Percentiles rank a stretch among this genome's conserved stretches.
Conservation (phyloP, 164 flowering plant genomes). For the Buxus sempervirens region DNA sequence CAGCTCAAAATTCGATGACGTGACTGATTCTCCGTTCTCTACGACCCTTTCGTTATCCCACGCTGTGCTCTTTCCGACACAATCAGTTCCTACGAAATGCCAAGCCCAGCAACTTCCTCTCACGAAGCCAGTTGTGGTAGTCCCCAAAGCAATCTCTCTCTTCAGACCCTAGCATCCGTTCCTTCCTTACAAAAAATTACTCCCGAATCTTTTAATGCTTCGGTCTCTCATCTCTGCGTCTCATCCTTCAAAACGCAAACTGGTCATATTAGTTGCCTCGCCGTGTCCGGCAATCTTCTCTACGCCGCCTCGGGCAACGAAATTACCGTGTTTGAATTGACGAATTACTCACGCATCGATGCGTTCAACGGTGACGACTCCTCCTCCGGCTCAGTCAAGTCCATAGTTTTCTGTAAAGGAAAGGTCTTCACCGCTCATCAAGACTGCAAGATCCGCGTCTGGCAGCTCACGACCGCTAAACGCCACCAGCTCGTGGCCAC, state of each 20-base stretch:
- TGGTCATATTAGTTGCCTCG: constrained; percentile 36
- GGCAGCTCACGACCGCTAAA: constrained; percentile 36
- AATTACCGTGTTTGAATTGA: constrained; percentile 56
- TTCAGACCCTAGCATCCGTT: constrained; percentile 56
- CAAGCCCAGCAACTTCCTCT: constrained; percentile 17
- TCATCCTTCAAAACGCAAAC: constrained; percentile 30
- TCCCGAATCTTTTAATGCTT: constrained; percentile 20
- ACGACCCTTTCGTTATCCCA: not conserved
- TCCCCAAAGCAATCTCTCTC: constrained; percentile 50
- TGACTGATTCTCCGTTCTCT: too few relatives aligned
- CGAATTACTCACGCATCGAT: constrained; percentile 29
- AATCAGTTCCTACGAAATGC: constrained; percentile 15
- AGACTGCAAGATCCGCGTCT: constrained; percentile 70
- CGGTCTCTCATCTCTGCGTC: constrained; percentile 30
- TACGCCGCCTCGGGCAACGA: constrained; percentile 53
- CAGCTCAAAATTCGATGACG: too few relatives aligned
- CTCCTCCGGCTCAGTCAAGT: constrained; percentile 64
- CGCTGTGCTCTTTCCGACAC: constrained; percentile 20
- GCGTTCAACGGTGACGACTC: constrained; percentile 31
- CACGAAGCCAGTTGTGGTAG: constrained; percentile 19
- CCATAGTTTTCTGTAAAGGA: constrained; percentile 43
- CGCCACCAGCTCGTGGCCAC: constrained; percentile 43
- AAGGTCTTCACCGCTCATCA: constrained; percentile 73
- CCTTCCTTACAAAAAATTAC: constrained; percentile 47
- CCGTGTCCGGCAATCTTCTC: constrained; percentile 42